These are phyloP conservation scores for Paramecium biaurelia DNA, from an alignment of 73 alveolate genomes.

Conservation along the genomic window DNA sequence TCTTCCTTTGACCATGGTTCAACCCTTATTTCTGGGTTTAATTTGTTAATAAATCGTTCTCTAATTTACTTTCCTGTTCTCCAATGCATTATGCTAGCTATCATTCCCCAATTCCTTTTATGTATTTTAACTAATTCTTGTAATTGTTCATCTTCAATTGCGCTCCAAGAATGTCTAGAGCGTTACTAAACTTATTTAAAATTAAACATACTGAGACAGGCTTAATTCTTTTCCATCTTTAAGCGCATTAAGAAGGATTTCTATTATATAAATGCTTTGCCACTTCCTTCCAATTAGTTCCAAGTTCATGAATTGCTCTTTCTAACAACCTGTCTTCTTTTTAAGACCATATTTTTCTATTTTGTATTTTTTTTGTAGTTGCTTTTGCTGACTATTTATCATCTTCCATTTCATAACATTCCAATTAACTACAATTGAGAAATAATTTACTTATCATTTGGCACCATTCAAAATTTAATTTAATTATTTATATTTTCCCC, in stretches of 20 bases:
- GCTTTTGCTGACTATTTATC: not conserved
- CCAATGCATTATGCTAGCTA: constrained; percentile 29
- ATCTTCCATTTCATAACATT: not conserved
- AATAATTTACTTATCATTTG: not conserved
- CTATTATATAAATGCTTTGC: not conserved
- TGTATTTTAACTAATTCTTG: not conserved
- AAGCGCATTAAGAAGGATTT: constrained; percentile 49
- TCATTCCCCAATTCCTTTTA: constrained; percentile 42
- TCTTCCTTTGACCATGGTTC: constrained; percentile 64
- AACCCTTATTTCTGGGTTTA: constrained; percentile 22
- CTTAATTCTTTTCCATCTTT: constrained; percentile 49
- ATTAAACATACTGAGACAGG: constrained; percentile 23
- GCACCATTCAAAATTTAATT: not conserved
- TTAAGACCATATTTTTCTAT: constrained; percentile 20
- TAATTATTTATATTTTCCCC: not conserved
- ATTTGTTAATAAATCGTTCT: constrained; percentile 40
- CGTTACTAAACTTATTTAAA: not conserved
- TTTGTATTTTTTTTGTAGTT: not conserved
- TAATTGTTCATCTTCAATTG: not conserved
- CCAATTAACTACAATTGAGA: not conserved
- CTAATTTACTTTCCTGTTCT: constrained; percentile 50
- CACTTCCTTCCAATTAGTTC: constrained; percentile 53
- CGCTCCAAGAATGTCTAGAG: constrained; percentile 36
- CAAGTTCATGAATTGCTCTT: not conserved
- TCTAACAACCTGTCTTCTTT: constrained; percentile 10